Evolutionary conservation across 805 yeast species (phyloP).

Genomic region (Ogataea pilisensis): DNA sequence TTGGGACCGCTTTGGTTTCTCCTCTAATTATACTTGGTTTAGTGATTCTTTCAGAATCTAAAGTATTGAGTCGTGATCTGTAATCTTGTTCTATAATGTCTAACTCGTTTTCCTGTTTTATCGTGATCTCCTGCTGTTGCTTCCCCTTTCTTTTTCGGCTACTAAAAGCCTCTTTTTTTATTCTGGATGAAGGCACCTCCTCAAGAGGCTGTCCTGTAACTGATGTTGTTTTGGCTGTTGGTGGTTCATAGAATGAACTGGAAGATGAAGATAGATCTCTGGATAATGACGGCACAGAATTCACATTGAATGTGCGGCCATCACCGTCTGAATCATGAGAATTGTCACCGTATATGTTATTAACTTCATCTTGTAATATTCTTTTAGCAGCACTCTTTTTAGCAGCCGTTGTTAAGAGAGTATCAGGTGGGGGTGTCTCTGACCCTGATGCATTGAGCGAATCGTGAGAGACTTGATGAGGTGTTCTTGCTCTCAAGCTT

Average conservation of each 20-base stretch:
- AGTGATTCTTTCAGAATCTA: conserved; percentile 32
- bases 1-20: conserved; percentile 12
- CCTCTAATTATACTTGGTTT: conserved; percentile 27
- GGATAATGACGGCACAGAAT: background rate
- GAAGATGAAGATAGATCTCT: background rate
- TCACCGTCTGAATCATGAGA: background rate
- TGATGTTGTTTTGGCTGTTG: conserved; percentile 48
- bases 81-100: conserved; percentile 16
- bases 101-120: conserved; percentile 5
- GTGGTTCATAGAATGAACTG: conserved; percentile 53
- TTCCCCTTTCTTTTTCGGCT: conserved; percentile 34
- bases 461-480: conserved; percentile 10
- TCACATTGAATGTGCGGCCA: background rate
- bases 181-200: conserved; percentile 58
- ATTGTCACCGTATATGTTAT: conserved; percentile 4
- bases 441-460: conserved; percentile 1
- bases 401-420: background rate
- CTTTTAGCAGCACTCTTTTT: conserved; percentile 3
- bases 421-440: background rate
- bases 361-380: conserved; percentile 12
- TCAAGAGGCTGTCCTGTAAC: conserved; percentile 74
- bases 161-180: conserved; percentile 55
- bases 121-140: conserved; percentile 14
- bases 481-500: conserved; percentile 1
- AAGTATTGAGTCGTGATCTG: conserved; percentile 29